A percentile compares a stretch with the other conserved stretches of the same genome.
Evolutionary conservation across 1,284 basidiomycete species (phyloP).

Genomic region (Melampsora larici-populina): DNA sequence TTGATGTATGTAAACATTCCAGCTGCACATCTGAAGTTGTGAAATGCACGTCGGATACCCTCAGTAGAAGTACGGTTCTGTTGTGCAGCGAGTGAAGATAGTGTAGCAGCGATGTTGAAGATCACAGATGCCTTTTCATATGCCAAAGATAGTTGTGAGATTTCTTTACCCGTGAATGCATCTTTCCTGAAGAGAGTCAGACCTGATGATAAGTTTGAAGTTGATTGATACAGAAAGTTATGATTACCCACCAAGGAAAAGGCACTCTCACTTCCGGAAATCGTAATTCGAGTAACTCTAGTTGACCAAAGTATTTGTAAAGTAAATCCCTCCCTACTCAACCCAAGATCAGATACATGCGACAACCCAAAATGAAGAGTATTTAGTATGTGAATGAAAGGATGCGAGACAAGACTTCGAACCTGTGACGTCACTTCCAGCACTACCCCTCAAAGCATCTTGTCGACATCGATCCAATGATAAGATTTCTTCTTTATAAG

Average conservation of each 20-base stretch:
- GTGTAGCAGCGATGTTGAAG: constrained; percentile 91
- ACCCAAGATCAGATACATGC: background rate
- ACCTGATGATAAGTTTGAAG: background rate
- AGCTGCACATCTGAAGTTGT: constrained; percentile 85
- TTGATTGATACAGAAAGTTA: background rate
- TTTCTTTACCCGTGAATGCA: constrained; percentile 88
- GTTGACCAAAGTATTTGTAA: constrained; percentile 99
- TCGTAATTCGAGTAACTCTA: constrained; percentile 91
- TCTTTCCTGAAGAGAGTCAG: constrained; percentile 64
- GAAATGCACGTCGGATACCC: constrained; percentile 90
- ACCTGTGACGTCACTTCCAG: constrained; percentile 89
- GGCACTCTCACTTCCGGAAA: constrained; percentile 94
- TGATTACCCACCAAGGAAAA: constrained; percentile 71
- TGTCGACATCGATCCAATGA: constrained; percentile 83
- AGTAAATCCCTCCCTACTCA: constrained; percentile 76
- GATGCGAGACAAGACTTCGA: constrained; percentile 48
- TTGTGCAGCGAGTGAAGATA: constrained; percentile 79
- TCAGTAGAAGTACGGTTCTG: constrained; percentile 74
- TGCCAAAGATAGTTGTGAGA: constrained; percentile 90
- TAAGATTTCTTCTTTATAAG: constrained; percentile 77
- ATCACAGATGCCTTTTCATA: constrained; percentile 98
- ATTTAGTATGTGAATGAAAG: background rate
- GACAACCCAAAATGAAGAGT: constrained; percentile 5
- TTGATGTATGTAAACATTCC: constrained; percentile 99
- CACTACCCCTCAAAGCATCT: constrained; percentile 84